phyloP scores from a whole-genome alignment of 148 eudicot genomes.

The Nepenthes mirabilis region DNA sequence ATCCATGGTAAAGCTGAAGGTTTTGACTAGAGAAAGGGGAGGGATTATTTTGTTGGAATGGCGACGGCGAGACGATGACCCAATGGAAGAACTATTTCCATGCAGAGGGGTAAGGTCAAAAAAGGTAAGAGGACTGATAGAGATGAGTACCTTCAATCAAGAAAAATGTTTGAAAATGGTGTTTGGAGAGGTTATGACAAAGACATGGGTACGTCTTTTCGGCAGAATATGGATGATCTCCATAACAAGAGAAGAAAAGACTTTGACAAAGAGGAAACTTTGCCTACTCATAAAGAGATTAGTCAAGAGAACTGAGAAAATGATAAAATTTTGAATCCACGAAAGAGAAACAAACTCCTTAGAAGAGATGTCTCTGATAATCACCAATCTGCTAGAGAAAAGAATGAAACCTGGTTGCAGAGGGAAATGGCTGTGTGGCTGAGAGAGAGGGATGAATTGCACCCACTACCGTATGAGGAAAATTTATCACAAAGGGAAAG shows the following conservation, averaged over 20 bases:
- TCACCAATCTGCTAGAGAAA: slow-evolving; percentile 38
- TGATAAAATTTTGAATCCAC: slow-evolving; percentile 47
- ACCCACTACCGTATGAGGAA: slow-evolving; percentile 48
- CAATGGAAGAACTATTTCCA: slow-evolving; percentile 32
- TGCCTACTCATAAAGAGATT: slow-evolving; percentile 43
- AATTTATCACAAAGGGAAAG: slow-evolving; percentile 50
- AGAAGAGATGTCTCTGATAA: slow-evolving; percentile 46
- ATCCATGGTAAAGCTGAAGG: slow-evolving; percentile 35
- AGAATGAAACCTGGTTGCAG: slow-evolving; percentile 60
- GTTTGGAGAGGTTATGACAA: slow-evolving; percentile 56
- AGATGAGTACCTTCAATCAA: slow-evolving; percentile 48
- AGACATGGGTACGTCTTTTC: slow-evolving; percentile 37
- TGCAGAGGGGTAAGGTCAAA: slow-evolving; percentile 50
- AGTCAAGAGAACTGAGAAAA: slow-evolving; percentile 67
- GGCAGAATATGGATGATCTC: slow-evolving; percentile 52
- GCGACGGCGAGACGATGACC: slow-evolving; percentile 53
- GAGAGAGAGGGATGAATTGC: slow-evolving; percentile 68
- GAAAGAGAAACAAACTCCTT: slow-evolving; percentile 51
- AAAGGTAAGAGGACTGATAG: slow-evolving; percentile 50
- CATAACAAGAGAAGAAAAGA: slow-evolving; percentile 62
- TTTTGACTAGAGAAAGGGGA: slow-evolving; percentile 52
- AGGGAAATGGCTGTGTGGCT: slow-evolving; percentile 60
- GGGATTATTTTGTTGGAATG: slow-evolving; percentile 45
- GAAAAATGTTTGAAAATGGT: slow-evolving; percentile 53
- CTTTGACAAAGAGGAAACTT: slow-evolving; percentile 46